Percentiles rank a stretch among this genome's conserved stretches.
Conservation (phyloP, 257 asterid species). For the Przewalskia tangutica region DNA sequence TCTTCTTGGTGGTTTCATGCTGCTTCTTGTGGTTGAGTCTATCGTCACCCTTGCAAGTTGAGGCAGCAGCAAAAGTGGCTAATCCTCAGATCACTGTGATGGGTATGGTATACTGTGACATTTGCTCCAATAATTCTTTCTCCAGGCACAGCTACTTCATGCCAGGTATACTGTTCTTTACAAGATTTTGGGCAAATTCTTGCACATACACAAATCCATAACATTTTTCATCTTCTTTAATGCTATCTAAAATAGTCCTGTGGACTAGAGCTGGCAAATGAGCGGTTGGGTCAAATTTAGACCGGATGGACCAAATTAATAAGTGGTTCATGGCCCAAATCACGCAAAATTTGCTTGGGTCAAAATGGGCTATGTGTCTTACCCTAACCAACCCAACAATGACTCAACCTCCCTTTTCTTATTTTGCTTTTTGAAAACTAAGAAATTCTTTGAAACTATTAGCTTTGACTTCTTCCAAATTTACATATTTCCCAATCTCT, state of each 20-base stretch:
- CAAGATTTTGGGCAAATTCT: neutral
- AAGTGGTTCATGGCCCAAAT: neutral
- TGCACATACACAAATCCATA: neutral
- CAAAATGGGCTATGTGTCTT: neutral
- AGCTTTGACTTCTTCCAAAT: neutral
- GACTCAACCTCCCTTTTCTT: neutral
- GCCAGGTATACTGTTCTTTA: constrained; percentile 45
- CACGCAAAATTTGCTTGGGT: neutral
- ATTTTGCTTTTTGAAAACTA: neutral
- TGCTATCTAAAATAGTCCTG: neutral
- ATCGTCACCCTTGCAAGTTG: constrained; percentile 21
- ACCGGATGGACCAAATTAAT: neutral
- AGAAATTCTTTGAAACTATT: neutral
- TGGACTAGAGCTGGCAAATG: neutral
- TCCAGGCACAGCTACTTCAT: constrained; percentile 89
- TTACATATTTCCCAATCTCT: neutral
- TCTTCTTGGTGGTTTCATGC: constrained; percentile 20
- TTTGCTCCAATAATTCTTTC: constrained; percentile 85
- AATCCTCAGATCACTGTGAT: constrained; percentile 71
- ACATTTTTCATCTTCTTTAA: neutral
- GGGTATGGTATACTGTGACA: constrained; percentile 97
- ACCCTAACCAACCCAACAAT: neutral
- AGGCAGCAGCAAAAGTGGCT: constrained; percentile 25
- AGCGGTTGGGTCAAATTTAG: neutral
- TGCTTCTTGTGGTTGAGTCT: constrained; percentile 26